phyloP scores from a whole-genome alignment of 306 rosid species.

The Begonia loranthoides region DNA sequence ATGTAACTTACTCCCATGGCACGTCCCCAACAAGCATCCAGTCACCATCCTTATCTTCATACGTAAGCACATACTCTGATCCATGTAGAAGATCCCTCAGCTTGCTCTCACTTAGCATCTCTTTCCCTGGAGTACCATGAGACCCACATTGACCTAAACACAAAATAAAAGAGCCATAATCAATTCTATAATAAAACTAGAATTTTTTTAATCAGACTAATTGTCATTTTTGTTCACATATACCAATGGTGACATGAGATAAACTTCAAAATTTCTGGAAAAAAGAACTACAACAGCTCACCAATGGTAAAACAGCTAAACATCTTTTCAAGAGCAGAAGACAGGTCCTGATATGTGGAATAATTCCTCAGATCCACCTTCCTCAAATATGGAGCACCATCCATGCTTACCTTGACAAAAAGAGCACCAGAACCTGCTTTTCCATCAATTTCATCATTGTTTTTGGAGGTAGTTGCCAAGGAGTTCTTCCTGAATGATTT shows the following conservation, averaged over 20 bases:
- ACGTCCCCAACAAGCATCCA: slow-evolving; percentile 99
- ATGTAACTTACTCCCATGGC: slow-evolving; percentile 78
- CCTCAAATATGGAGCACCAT: slow-evolving; percentile 96
- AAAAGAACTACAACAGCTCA: slow-evolving; percentile 15
- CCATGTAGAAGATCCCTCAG: slow-evolving; percentile 90
- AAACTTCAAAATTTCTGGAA: not conserved
- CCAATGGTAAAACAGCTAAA: slow-evolving; percentile 90
- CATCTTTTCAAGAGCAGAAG: slow-evolving; percentile 96
- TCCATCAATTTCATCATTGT: slow-evolving; percentile 85
- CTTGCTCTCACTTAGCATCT: slow-evolving; percentile 77
- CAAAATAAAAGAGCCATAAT: slow-evolving; percentile 12
- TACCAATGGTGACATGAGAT: too few species aligned
- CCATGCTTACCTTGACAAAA: slow-evolving; percentile 97
- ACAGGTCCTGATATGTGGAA: slow-evolving; percentile 63
- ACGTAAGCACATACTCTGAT: slow-evolving; percentile 85
- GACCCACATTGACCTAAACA: slow-evolving; percentile 81
- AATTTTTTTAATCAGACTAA: too few species aligned
- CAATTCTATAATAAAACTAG: not conserved
- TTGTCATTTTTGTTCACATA: too few species aligned
- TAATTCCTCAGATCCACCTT: slow-evolving; percentile 88
- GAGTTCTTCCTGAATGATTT: slow-evolving; percentile 84
- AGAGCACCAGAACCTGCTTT: slow-evolving; percentile 67
- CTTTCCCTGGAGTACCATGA: slow-evolving; percentile 67
- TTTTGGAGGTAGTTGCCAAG: slow-evolving; percentile 59
- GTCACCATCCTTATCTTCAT: slow-evolving; percentile 89